Conservation (phyloP, 495 filamentous ascomycete species). For the Tuber brumale region DNA sequence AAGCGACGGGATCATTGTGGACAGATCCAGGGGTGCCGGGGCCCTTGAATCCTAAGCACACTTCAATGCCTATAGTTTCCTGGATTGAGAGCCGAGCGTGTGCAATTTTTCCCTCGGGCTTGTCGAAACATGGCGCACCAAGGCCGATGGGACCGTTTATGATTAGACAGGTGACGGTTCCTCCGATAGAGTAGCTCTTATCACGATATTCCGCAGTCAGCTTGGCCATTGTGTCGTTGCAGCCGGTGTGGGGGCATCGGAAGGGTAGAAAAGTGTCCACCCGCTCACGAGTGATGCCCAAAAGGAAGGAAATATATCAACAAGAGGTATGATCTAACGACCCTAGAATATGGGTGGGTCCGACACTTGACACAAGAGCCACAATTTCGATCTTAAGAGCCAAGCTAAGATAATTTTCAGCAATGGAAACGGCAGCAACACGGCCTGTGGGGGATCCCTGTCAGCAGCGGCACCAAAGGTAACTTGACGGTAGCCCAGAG, state of each 20-base stretch:
- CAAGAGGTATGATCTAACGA: constrained; percentile 76
- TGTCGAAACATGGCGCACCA: constrained; percentile 93
- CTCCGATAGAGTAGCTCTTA: constrained; percentile 83
- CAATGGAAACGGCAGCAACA: constrained; percentile 87
- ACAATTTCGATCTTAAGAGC: constrained; percentile 84
- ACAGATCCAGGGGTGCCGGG: constrained; percentile 79
- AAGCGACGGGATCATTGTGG: constrained; percentile 89
- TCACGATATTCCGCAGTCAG: constrained; percentile 75
- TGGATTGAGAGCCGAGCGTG: constrained; percentile 98
- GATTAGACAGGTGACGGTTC: constrained; percentile 93
- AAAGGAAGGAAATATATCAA: constrained; percentile 67
- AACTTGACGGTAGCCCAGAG: background rate
- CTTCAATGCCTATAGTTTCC: constrained; percentile 93
- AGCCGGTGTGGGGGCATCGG: constrained; percentile 68
- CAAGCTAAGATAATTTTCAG: constrained; percentile 81
- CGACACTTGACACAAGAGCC: constrained; percentile 82
- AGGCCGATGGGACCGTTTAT: constrained; percentile 80
- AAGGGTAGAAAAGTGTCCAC: constrained; percentile 81
- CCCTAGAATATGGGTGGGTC: constrained; percentile 71
- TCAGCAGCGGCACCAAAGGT: constrained; percentile 6
- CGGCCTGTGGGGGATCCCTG: constrained; percentile 48
- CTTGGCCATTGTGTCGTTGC: constrained; percentile 65
- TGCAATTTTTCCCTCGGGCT: constrained; percentile 85
- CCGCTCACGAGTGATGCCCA: constrained; percentile 64
- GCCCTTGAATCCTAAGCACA: constrained; percentile 88